Evolutionary conservation across 495 filamentous ascomycete genomes (phyloP).

Genomic region (Hypoxylon lienhwacheense): DNA sequence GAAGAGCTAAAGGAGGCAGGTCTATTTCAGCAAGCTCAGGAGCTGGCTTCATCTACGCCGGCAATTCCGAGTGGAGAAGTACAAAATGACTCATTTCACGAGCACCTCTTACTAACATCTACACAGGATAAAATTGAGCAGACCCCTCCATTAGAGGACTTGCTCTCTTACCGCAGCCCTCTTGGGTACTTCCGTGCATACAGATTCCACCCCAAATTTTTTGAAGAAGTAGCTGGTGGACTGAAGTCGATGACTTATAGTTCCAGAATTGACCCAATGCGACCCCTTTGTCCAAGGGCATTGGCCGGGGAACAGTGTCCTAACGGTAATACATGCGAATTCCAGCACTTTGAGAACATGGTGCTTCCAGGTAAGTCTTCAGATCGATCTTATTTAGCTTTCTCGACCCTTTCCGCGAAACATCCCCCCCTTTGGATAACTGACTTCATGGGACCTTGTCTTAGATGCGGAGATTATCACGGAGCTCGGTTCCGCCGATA

Average conservation of each 20-base stretch:
- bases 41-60: slow-evolving; percentile 1
- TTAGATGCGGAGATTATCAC: slow-evolving; percentile 86
- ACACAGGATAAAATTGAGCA: slow-evolving; percentile 32
- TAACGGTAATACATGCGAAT: slow-evolving; percentile 62
- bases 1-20: slow-evolving; percentile 17
- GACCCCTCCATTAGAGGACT: slow-evolving; percentile 20
- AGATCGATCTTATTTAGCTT: slow-evolving; percentile 8
- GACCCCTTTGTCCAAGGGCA: slow-evolving; percentile 73
- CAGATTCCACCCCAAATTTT: slow-evolving; percentile 80
- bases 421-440: slow-evolving; percentile 52
- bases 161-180: slow-evolving; percentile 80
- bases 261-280: slow-evolving; percentile 75
- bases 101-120: slow-evolving; percentile 38
- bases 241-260: slow-evolving; percentile 92
- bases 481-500: slow-evolving; percentile 76
- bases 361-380: slow-evolving; percentile 74
- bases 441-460: slow-evolving; percentile 62
- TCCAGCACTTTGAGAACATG: slow-evolving; percentile 82
- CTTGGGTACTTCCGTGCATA: slow-evolving; percentile 81
- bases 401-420: slow-evolving; percentile 30
- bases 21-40: slow-evolving; percentile 4
- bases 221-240: slow-evolving; percentile 68
- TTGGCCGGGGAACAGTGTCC: slow-evolving; percentile 75
- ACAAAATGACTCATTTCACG: slow-evolving; percentile 36
- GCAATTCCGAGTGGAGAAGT: slow-evolving; percentile 32